Percentiles rank a stretch among this genome's conserved stretches.
These are phyloP conservation scores for Trichophyton rubrum DNA, from an alignment of 2,329 filamentous ascomycete species.

Conservation along the genomic window DNA sequence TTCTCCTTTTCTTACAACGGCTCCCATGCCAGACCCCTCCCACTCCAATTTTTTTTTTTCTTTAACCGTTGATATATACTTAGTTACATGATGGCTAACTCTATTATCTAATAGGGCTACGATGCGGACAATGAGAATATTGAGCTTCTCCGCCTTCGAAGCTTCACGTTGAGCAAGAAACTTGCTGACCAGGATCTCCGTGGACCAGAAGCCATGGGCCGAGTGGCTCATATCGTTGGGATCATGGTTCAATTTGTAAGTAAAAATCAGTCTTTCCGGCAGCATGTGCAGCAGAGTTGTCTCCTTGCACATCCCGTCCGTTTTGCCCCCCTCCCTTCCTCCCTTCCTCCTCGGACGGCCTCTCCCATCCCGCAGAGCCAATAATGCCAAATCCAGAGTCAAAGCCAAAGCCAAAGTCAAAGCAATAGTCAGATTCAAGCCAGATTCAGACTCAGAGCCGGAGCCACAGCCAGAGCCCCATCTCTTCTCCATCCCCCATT, in stretches of 20 bases:
- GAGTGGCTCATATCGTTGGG: conserved; percentile 51
- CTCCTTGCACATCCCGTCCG: neutral
- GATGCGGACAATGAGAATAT: conserved; percentile 64
- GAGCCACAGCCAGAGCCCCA: neutral
- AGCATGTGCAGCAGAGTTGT: conserved; percentile 11
- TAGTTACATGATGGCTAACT: conserved; percentile 1
- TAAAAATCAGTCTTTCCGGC: conserved; percentile 14
- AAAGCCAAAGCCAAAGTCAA: too few relatives aligned
- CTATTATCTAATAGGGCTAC: conserved; percentile 48
- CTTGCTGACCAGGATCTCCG: conserved; percentile 55
- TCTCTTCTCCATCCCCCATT: neutral
- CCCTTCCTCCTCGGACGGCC: neutral
- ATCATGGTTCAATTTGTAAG: conserved; percentile 71
- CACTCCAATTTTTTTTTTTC: neutral
- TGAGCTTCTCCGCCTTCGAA: conserved; percentile 64
- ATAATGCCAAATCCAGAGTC: too few relatives aligned
- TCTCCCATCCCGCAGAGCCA: neutral
- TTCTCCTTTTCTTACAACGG: neutral
- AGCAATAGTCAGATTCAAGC: too few relatives aligned
- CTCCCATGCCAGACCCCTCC: neutral
- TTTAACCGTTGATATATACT: neutral
- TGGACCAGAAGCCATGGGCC: conserved; percentile 49
- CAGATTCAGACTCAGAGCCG: neutral
- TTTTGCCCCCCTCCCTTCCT: neutral
- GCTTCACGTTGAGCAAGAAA: conserved; percentile 59